A percentile compares a stretch with the other conserved stretches of the same genome.
phyloP scores from a whole-genome alignment of 1,284 basidiomycete genomes.

The Ustilago xerochloae region DNA sequence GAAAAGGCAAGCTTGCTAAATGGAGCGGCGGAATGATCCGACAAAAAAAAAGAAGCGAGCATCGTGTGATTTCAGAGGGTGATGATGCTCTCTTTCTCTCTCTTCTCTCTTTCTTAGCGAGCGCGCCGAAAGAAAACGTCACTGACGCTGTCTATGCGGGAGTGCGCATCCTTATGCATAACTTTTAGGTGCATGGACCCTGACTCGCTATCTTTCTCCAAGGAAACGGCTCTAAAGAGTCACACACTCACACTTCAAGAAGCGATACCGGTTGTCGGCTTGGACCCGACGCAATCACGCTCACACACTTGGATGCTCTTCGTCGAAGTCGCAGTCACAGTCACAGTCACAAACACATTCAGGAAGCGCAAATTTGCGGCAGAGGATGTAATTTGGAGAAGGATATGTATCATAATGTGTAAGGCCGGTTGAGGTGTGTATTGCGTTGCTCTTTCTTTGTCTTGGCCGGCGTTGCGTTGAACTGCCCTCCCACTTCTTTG shows the following conservation, averaged over 20 bases:
- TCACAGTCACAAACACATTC: not conserved
- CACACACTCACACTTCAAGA: not conserved
- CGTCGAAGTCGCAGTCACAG: no score
- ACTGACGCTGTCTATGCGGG: not conserved
- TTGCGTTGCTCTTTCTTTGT: no score
- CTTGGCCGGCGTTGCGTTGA: not conserved
- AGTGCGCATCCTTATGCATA: not conserved
- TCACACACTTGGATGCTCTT: no score
- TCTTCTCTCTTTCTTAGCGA: not conserved
- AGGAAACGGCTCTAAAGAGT: not conserved
- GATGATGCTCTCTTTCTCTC: not conserved
- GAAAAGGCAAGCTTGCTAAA: not conserved
- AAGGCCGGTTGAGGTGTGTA: no score
- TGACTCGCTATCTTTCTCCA: not conserved
- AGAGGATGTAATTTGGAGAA: no score
- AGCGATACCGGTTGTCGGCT: not conserved
- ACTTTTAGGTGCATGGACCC: constrained; percentile 9
- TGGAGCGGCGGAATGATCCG: constrained; percentile 2
- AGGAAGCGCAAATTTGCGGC: no score
- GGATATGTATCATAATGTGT: no score
- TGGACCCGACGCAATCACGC: no score
- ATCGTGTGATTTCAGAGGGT: constrained; percentile 17
- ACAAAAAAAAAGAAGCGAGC: constrained; percentile 5
- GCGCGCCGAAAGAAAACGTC: not conserved
- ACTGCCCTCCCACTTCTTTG: no score